A percentile compares a stretch with the other conserved stretches of the same genome.
Conservation (phyloP, 148 eudicot genomes). For the Rhododendron kiyosumense region DNA sequence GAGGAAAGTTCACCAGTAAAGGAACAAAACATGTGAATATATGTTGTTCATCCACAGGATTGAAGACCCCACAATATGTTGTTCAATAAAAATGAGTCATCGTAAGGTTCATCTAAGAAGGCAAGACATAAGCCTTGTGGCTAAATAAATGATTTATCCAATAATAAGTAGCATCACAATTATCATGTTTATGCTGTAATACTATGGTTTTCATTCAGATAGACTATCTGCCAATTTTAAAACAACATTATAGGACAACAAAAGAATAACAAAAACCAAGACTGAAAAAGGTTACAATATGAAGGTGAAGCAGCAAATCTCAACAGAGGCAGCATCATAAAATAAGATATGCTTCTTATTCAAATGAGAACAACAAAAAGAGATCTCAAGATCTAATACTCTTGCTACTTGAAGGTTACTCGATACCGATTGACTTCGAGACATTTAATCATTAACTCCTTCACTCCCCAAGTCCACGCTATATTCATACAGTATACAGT, state of each 20-base stretch:
- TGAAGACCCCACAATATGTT: background rate
- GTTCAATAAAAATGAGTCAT: background rate
- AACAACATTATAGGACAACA: background rate
- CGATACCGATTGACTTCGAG: background rate
- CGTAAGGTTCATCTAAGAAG: background rate
- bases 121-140: background rate
- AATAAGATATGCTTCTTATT: background rate
- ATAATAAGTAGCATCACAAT: background rate
- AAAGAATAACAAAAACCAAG: background rate
- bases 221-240: background rate
- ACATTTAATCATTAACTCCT: background rate
- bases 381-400: background rate
- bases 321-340: background rate
- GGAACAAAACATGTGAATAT: background rate
- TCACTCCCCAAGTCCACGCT: background rate
- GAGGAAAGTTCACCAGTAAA: constrained; percentile 2
- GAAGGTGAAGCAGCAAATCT: background rate
- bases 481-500: background rate
- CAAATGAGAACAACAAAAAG: background rate
- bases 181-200: background rate
- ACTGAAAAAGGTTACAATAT: background rate
- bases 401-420: background rate
- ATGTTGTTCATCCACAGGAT: background rate
- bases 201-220: background rate
- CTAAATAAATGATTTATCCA: background rate